phyloP scores from a whole-genome alignment of 2,329 filamentous ascomycete genomes.

The Fusarium subtropicale region DNA sequence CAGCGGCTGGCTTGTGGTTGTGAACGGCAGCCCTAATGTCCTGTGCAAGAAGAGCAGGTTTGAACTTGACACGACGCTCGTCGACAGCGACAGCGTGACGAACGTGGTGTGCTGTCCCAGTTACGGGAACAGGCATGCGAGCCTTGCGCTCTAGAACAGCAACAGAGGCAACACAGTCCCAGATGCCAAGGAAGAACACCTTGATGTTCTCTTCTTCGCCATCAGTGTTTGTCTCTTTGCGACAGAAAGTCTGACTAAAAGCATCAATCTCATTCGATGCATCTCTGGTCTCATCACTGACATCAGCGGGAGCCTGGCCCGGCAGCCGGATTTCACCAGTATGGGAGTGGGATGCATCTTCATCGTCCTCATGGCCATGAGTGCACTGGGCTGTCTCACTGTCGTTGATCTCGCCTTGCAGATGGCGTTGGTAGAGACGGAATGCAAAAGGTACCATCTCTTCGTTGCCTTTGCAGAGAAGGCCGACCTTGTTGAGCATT shows the following conservation, averaged over 20 bases:
- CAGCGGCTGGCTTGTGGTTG: conserved; percentile 24
- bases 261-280: conserved; percentile 55
- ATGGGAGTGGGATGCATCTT: background rate
- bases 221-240: conserved; percentile 46
- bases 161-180: conserved; percentile 66
- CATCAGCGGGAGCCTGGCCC: conserved; percentile 34
- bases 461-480: conserved; percentile 64
- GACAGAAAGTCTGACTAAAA: conserved; percentile 62
- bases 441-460: conserved; percentile 66
- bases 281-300: conserved; percentile 41
- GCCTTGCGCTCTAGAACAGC: conserved; percentile 55
- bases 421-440: conserved; percentile 56
- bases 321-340: conserved; percentile 30
- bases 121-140: conserved; percentile 53
- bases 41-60: conserved; percentile 60
- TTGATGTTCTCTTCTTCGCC: conserved; percentile 54
- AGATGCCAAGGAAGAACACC: conserved; percentile 67
- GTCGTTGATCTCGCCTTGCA: conserved; percentile 54
- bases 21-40: conserved; percentile 49
- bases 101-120: conserved; percentile 58
- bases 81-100: conserved; percentile 66
- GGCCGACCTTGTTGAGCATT: conserved; percentile 62
- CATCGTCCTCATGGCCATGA: conserved; percentile 2
- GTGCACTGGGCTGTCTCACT: conserved; percentile 40
- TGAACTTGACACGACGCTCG: conserved; percentile 67